Evolutionary conservation across 164 flowering plant species (phyloP).

Genomic region (Akebia trifoliata): DNA sequence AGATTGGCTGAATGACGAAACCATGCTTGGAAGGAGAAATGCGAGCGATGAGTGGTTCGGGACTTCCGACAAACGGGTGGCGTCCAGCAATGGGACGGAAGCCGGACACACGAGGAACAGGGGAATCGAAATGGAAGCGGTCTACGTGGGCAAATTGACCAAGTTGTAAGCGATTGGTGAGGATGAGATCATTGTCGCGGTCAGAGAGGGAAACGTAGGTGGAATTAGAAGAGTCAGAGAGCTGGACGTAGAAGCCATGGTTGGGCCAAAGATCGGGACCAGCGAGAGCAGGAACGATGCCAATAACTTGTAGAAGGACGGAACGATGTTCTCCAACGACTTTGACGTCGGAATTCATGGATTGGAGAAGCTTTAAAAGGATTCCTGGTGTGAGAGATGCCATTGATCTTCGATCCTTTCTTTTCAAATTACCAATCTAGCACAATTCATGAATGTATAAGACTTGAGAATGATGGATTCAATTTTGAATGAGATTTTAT

Average conservation of each 20-base stretch:
- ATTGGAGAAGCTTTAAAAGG: constrained; percentile 79
- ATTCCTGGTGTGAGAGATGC: constrained; percentile 82
- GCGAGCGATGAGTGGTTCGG: constrained; percentile 63
- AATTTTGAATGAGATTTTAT: too few species aligned
- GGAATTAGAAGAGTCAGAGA: constrained; percentile 90
- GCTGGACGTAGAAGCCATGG: constrained; percentile 78
- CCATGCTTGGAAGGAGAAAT: constrained; percentile 51
- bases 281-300: constrained; percentile 78
- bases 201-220: constrained; percentile 90
- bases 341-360: constrained; percentile 62
- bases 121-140: constrained; percentile 53
- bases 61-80: constrained; percentile 62
- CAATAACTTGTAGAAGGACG: constrained; percentile 75
- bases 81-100: constrained; percentile 83
- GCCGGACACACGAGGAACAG: constrained; percentile 62
- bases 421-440: too few species aligned
- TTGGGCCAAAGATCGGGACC: constrained; percentile 64
- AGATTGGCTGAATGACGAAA: constrained; percentile 67
- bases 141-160: constrained; percentile 86
- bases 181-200: constrained; percentile 72
- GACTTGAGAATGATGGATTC: too few species aligned
- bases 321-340: constrained; percentile 86
- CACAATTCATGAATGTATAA: too few species aligned
- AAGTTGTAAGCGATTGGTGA: constrained; percentile 78
- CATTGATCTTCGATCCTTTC: constrained; percentile 51